These are phyloP conservation scores for Leishmania amazonensis DNA, from an alignment of 208 protist genomes.

Conservation along the genomic window DNA sequence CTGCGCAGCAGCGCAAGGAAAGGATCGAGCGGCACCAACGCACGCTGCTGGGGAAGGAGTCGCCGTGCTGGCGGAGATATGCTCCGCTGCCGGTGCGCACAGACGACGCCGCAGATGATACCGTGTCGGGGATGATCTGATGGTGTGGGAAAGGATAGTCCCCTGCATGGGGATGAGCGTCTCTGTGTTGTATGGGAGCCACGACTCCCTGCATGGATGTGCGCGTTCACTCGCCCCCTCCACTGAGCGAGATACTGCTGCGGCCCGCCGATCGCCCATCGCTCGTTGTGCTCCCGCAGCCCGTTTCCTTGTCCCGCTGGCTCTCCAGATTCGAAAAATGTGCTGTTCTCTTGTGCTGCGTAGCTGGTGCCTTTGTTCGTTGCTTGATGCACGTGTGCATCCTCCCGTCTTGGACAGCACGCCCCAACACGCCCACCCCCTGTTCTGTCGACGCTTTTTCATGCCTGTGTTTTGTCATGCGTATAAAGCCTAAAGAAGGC, in stretches of 20 bases:
- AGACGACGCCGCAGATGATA: conserved; percentile 37
- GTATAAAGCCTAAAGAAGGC: neutral
- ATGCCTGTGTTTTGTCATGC: neutral
- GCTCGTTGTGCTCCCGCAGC: neutral
- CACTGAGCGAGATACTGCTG: neutral
- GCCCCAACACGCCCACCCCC: neutral
- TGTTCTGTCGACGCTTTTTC: neutral
- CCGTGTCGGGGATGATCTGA: conserved; percentile 11
- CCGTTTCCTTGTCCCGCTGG: neutral
- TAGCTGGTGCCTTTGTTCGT: neutral
- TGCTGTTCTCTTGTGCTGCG: neutral
- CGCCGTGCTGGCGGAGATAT: conserved; percentile 44
- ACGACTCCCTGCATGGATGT: neutral
- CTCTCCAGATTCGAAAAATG: neutral
- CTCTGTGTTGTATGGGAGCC: neutral
- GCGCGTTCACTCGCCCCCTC: neutral
- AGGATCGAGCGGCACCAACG: conserved; percentile 28
- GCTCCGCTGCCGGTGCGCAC: conserved; percentile 40
- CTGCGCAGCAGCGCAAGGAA: conserved; percentile 10
- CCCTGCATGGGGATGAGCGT: neutral
- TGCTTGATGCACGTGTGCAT: neutral
- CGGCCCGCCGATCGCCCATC: neutral
- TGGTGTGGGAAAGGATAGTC: neutral
- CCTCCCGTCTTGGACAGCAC: neutral
- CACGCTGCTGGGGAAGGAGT: conserved; percentile 40